Evolutionary conservation across 2,329 filamentous ascomycete species (phyloP).

Genomic region (Cladosporium colombiae): DNA sequence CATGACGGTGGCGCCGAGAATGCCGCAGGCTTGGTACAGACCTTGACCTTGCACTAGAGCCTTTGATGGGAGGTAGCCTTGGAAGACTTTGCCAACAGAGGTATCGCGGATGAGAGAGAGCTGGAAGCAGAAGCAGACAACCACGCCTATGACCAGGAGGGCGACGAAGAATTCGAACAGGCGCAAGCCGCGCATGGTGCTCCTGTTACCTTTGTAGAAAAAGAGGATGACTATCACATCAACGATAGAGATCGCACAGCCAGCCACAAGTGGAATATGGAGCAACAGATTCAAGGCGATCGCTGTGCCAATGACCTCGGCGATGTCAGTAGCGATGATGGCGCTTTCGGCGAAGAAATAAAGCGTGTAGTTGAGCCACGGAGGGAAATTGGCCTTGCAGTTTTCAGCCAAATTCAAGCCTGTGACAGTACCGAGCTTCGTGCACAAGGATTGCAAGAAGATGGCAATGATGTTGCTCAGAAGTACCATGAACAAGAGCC

Average conservation of each 20-base stretch:
- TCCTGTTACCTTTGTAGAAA: constrained; percentile 62
- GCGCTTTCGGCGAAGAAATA: constrained; percentile 58
- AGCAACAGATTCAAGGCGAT: constrained; percentile 69
- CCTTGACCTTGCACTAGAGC: constrained; percentile 60
- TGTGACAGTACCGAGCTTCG: constrained; percentile 57
- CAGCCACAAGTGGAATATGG: constrained; percentile 65
- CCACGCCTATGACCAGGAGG: constrained; percentile 65
- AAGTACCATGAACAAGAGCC: constrained; percentile 67
- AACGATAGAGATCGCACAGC: constrained; percentile 67
- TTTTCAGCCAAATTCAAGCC: constrained; percentile 53
- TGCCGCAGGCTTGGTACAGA: constrained; percentile 72
- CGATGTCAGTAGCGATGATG: constrained; percentile 61
- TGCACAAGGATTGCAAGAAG: constrained; percentile 66
- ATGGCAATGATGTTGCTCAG: constrained; percentile 72
- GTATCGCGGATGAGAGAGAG: constrained; percentile 62
- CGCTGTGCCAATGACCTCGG: constrained; percentile 68
- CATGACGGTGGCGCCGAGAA: constrained; percentile 75
- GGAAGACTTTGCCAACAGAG: constrained; percentile 61
- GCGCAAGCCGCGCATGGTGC: constrained; percentile 60
- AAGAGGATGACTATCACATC: constrained; percentile 69
- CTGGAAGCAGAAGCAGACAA: constrained; percentile 70
- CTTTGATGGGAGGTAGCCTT: constrained; percentile 64
- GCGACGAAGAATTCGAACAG: constrained; percentile 67
- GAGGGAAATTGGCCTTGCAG: constrained; percentile 51
- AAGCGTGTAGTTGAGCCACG: constrained; percentile 56